Evolutionary conservation across 805 yeast species (phyloP).

Genomic region (Jamesozyma hellenica): DNA sequence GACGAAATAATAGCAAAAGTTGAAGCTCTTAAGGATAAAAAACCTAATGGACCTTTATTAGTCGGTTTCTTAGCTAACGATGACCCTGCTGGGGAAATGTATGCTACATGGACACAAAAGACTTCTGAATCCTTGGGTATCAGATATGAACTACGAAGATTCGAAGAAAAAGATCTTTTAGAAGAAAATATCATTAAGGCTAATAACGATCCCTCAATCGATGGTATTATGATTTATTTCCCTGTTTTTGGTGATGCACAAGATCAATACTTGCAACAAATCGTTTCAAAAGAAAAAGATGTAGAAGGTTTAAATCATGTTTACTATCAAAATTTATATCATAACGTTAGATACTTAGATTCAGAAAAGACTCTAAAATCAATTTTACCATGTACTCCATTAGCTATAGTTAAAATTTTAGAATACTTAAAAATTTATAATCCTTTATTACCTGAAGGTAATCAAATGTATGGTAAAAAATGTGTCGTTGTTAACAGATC

Average conservation of each 20-base stretch:
- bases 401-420: slow-evolving; percentile 86
- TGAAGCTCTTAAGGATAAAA: slow-evolving; percentile 29
- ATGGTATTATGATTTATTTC: slow-evolving; percentile 94
- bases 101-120: slow-evolving; percentile 92
- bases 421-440: slow-evolving; percentile 88
- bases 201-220: slow-evolving; percentile 60
- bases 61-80: slow-evolving; percentile 88
- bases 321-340: slow-evolving; percentile 90
- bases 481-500: slow-evolving; percentile 85
- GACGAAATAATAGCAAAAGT: slow-evolving; percentile 62
- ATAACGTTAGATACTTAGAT: slow-evolving; percentile 80
- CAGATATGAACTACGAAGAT: slow-evolving; percentile 63
- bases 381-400: slow-evolving; percentile 91
- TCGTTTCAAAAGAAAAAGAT: slow-evolving; percentile 82
- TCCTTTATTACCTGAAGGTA: slow-evolving; percentile 71
- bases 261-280: slow-evolving; percentile 92
- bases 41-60: slow-evolving; percentile 51
- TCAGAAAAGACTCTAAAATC: slow-evolving; percentile 65
- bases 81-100: slow-evolving; percentile 92
- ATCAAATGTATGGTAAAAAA: slow-evolving; percentile 87
- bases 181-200: slow-evolving; percentile 80
- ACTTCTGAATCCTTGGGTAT: slow-evolving; percentile 83
- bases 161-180: slow-evolving; percentile 64
- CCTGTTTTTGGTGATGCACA: slow-evolving; percentile 94
- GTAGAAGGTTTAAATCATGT: slow-evolving; percentile 91